A percentile compares a stretch with the other conserved stretches of the same genome.
Conservation (phyloP, 768 basidiomycete species). For the Clavulina sp. region DNA sequence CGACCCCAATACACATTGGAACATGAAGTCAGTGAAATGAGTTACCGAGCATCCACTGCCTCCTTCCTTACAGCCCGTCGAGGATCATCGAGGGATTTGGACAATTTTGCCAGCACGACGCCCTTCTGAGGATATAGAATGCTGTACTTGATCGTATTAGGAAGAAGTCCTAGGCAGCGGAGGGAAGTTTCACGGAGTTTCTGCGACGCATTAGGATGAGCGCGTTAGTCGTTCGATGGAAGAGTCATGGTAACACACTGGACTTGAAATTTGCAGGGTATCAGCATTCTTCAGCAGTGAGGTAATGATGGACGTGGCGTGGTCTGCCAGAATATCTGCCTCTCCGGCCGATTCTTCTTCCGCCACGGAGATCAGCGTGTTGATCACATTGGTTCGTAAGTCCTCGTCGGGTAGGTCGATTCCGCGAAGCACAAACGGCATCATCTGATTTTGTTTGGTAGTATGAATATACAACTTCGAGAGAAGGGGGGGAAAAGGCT, state of each 20-base stretch:
- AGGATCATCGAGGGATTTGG: conserved; percentile 73
- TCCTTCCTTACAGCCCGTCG: conserved; percentile 66
- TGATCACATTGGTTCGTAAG: conserved; percentile 65
- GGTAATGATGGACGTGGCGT: conserved; percentile 52
- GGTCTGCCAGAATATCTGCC: conserved; percentile 33
- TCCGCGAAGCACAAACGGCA: conserved; percentile 75
- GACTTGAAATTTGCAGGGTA: conserved; percentile 12
- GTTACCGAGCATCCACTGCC: conserved; percentile 67
- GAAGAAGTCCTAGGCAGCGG: conserved; percentile 53
- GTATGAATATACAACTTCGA: conserved; percentile 15
- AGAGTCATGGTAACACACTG: conserved; percentile 30
- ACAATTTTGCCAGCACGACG: conserved; percentile 55
- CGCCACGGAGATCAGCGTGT: conserved; percentile 55
- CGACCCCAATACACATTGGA: too few relatives aligned
- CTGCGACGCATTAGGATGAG: conserved; percentile 25
- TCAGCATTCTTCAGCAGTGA: conserved; percentile 50
- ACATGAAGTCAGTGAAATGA: too few relatives aligned
- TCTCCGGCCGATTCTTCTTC: conserved; percentile 27
- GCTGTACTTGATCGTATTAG: conserved; percentile 63
- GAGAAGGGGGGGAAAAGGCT: conserved; percentile 1
- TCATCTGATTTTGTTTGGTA: conserved; percentile 33
- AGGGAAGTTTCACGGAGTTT: conserved; percentile 61
- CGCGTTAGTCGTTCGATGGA: conserved; percentile 25
- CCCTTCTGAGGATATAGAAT: conserved; percentile 66
- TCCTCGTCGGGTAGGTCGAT: conserved; percentile 58